Conservation (phyloP, 108 stramenopile species). For the Nannochloropsis salina region DNA sequence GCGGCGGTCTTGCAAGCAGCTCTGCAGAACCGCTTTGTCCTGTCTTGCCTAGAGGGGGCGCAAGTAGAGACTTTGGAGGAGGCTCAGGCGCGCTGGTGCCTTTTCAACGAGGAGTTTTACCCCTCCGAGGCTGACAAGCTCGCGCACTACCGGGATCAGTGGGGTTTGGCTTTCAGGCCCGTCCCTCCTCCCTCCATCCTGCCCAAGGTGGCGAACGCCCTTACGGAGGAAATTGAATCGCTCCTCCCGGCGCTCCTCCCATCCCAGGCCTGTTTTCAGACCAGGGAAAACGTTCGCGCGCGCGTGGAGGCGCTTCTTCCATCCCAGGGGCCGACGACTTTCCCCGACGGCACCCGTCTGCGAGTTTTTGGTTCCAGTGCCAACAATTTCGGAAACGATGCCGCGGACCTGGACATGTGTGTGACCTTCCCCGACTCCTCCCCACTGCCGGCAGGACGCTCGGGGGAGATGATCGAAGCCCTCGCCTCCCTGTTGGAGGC, state of each 20-base stretch:
- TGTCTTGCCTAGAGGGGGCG: neutral
- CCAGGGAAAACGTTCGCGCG: neutral
- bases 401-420: constrained; percentile 59
- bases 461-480: constrained; percentile 26
- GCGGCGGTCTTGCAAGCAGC: neutral
- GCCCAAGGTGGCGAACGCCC: constrained; percentile 6
- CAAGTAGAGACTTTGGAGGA: neutral
- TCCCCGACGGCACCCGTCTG: constrained; percentile 38
- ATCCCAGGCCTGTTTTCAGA: neutral
- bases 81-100: neutral
- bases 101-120: neutral
- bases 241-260: neutral
- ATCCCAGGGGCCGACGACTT: neutral
- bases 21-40: neutral
- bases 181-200: neutral
- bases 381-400: constrained; percentile 56
- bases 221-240: constrained; percentile 20
- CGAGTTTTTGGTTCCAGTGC: constrained; percentile 53
- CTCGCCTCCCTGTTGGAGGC: constrained; percentile 63
- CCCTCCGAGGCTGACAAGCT: neutral
- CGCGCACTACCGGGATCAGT: neutral
- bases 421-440: neutral
- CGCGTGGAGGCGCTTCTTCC: constrained; percentile 10
- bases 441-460: neutral
- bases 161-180: neutral